These are phyloP conservation scores for Metschnikowia cerradonensis DNA, from an alignment of 805 yeast species.

Conservation along the genomic window DNA sequence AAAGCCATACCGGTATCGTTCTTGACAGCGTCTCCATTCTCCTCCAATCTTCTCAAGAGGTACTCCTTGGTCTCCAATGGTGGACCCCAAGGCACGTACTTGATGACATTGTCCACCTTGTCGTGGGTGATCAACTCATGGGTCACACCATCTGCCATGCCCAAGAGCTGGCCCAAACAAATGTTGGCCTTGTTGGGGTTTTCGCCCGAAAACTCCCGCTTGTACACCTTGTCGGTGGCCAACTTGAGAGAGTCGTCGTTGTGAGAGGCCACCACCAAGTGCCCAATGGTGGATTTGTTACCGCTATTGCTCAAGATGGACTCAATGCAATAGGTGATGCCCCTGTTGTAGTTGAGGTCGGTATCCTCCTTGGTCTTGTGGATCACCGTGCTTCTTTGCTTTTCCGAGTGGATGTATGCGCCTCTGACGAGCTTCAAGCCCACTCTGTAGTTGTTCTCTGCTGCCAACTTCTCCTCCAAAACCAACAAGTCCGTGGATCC, in stretches of 20 bases:
- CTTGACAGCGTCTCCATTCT: slow-evolving; percentile 92
- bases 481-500: slow-evolving; percentile 62
- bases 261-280: slow-evolving; percentile 88
- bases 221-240: slow-evolving; percentile 55
- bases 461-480: slow-evolving; percentile 63
- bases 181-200: slow-evolving; percentile 49
- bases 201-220: slow-evolving; percentile 11
- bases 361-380: slow-evolving; percentile 75
- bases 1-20: slow-evolving; percentile 77
- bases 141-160: slow-evolving; percentile 92
- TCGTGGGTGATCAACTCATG: slow-evolving; percentile 64
- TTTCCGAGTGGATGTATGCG: slow-evolving; percentile 90
- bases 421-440: slow-evolving; percentile 93
- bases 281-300: slow-evolving; percentile 55
- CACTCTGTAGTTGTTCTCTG: slow-evolving; percentile 56
- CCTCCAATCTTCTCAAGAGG: slow-evolving; percentile 83
- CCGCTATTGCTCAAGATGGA: slow-evolving; percentile 47
- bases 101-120: slow-evolving; percentile 71
- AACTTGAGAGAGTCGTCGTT: slow-evolving; percentile 72
- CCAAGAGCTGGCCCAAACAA: slow-evolving; percentile 84
- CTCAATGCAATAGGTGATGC: slow-evolving; percentile 58
- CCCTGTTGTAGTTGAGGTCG: slow-evolving; percentile 71
- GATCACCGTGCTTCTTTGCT: slow-evolving; percentile 61
- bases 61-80: slow-evolving; percentile 91
- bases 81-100: slow-evolving; percentile 98